Evolutionary conservation across 331 rosid genomes (phyloP), one percentile per base, ranked within the genome.

Genomic region (Telfairia occidentalis): DNA sequence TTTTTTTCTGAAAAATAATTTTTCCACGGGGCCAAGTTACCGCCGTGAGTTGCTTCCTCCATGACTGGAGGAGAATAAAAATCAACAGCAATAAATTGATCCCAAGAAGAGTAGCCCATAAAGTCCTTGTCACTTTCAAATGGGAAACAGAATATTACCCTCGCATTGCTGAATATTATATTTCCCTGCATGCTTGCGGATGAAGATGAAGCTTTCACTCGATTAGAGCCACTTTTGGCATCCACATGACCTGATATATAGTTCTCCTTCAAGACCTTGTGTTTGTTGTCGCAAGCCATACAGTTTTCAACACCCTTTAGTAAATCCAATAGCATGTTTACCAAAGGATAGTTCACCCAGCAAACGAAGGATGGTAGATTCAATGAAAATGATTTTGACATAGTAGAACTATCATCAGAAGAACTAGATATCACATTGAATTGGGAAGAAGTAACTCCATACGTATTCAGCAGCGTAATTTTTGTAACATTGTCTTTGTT

Each of bases 81-180:
- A 84, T 94, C 96, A 75, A 94, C 89, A 77, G 89, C 92, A 81
- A 91, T 79, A 57, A 86, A 91, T 16, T 85, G 91, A 67, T 91
- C 88, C 90, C 92, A 90, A 60, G 87, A 79, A 82, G 81, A 79
- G 70, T 82, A 88, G 64, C 78, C 77, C 9, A 74, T 71, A 61
- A 42, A 75, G 74, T 79, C 88, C 66, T 73, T 74, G 18, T 61
- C 81, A 52, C 79, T 81, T 82, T 85, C 90, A n/a, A 83, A 79
- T 78, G 89, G 92, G 75, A 94, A 94, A 85, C 98, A 94, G 35
- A 94, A 86, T 48, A 94, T 78, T 21, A 94, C 85, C 82, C 96
- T 86, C 48, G 97, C 96, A 79, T 76, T 81, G 35, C 87, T 80
- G 60, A 90, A 79, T 45, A 85, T 79, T 83, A 94, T 84, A 85